Percentiles rank a stretch among this genome's conserved stretches.
Conservation (phyloP, 2,329 filamentous ascomycete species). For the Aspergillus ibericus region DNA sequence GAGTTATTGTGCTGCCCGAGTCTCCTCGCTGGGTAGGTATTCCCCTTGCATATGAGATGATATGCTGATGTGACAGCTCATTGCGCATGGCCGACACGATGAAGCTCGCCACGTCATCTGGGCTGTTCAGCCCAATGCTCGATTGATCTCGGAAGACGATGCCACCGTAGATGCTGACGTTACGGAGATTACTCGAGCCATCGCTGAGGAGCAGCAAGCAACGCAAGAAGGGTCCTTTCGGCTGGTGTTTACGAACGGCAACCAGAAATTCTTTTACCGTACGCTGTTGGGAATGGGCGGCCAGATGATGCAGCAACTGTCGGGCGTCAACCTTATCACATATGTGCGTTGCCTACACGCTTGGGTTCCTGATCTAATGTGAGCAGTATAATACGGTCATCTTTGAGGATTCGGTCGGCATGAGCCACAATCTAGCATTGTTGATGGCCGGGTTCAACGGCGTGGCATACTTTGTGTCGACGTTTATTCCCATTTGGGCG, state of each 20-base stretch:
- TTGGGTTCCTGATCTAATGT: neutral
- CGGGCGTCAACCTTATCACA: slow-evolving; percentile 32
- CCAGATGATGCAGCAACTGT: slow-evolving; percentile 36
- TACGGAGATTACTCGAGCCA: slow-evolving; percentile 23
- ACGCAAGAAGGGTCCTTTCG: slow-evolving; percentile 24
- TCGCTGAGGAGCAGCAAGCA: slow-evolving; percentile 25
- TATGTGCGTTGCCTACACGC: slow-evolving; percentile 19
- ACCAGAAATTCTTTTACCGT: slow-evolving; percentile 25
- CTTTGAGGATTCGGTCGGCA: slow-evolving; percentile 48
- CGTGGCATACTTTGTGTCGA: slow-evolving; percentile 41
- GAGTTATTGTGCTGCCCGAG: slow-evolving; percentile 43
- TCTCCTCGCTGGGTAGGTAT: slow-evolving; percentile 41
- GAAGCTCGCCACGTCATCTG: slow-evolving; percentile 39
- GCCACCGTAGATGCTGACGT: slow-evolving; percentile 27
- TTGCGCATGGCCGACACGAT: slow-evolving; percentile 34
- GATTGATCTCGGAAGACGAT: slow-evolving; percentile 23
- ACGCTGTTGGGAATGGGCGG: slow-evolving; percentile 32
- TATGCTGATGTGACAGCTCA: slow-evolving; percentile 23
- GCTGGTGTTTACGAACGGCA: slow-evolving; percentile 25
- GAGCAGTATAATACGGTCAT: slow-evolving; percentile 43
- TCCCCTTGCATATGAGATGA: neutral
- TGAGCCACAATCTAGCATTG: slow-evolving; percentile 39
- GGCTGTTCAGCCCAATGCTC: slow-evolving; percentile 33
- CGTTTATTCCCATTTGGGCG: slow-evolving; percentile 39
- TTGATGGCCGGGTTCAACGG: slow-evolving; percentile 45